Conservation (phyloP, 352 stramenopile species). For the Phytopythium mirpurense region DNA sequence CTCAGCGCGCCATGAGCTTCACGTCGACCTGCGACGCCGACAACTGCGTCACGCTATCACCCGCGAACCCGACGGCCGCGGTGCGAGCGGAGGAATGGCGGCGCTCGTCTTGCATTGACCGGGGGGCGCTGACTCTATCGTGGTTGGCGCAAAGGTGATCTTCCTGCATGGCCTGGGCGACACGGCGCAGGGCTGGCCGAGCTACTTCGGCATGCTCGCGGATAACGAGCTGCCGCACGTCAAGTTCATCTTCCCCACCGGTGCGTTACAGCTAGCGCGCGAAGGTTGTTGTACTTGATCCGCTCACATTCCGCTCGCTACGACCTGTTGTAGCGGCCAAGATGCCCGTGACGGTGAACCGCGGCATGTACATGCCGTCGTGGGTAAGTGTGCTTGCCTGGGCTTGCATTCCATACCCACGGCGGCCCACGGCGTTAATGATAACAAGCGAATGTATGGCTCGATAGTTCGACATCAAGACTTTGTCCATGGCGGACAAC, state of each 20-base stretch:
- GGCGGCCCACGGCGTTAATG: too few species aligned
- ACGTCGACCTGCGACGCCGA: constrained; percentile 2
- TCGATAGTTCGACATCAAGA: constrained; percentile 90
- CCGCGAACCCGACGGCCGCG: constrained; percentile 2
- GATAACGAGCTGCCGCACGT: constrained; percentile 55
- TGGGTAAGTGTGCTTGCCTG: constrained; percentile 54
- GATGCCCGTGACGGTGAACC: constrained; percentile 93
- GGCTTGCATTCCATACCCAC: too few species aligned
- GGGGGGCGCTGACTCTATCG: too few species aligned
- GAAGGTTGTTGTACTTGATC: too few species aligned
- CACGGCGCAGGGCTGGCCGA: constrained; percentile 77
- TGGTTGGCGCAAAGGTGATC: constrained; percentile 24
- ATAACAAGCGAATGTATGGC: too few species aligned
- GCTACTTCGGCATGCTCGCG: constrained; percentile 40
- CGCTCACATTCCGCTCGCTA: too few species aligned
- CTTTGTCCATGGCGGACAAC: constrained; percentile 78
- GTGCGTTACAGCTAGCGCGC: constrained; percentile 13
- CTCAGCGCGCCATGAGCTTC: constrained; percentile 6
- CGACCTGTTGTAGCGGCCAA: constrained; percentile 45
- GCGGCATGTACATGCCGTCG: constrained; percentile 90
- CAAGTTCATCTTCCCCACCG: constrained; percentile 71
- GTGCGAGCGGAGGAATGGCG: neutral
- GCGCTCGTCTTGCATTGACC: too few species aligned
- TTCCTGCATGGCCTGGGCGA: constrained; percentile 91
- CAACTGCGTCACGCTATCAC: constrained; percentile 5